Evolutionary conservation across 495 filamentous ascomycete genomes (phyloP).

Genomic region (Beverwykella pulmonaria): DNA sequence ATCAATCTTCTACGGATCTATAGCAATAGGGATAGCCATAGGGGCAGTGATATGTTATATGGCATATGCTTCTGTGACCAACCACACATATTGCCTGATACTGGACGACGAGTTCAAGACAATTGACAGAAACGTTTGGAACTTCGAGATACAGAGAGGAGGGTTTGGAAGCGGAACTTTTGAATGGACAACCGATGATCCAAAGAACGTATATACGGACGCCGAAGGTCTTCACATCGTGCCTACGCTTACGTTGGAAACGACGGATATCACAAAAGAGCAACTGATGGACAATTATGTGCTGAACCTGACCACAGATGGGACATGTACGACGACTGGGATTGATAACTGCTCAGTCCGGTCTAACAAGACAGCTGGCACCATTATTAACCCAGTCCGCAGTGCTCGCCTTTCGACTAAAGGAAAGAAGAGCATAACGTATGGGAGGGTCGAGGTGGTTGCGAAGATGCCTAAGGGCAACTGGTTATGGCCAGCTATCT

Average conservation of each 20-base stretch:
- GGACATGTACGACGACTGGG: constrained; percentile 43
- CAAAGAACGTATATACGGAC: constrained; percentile 49
- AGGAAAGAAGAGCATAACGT: constrained; percentile 48
- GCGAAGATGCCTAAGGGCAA: constrained; percentile 51
- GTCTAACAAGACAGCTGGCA: constrained; percentile 45
- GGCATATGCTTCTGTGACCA: constrained; percentile 31
- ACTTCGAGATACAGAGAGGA: constrained; percentile 47
- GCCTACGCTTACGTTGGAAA: constrained; percentile 50
- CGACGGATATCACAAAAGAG: constrained; percentile 43
- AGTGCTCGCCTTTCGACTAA: constrained; percentile 49
- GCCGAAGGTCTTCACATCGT: constrained; percentile 51
- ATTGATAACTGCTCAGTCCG: constrained; percentile 40
- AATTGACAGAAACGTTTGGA: constrained; percentile 46
- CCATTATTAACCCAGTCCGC: constrained; percentile 49
- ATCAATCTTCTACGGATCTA: constrained; percentile 34
- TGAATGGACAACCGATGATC: constrained; percentile 52
- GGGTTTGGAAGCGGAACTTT: constrained; percentile 52
- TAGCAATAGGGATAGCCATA: constrained; percentile 25
- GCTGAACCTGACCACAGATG: constrained; percentile 47
- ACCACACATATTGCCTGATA: constrained; percentile 45
- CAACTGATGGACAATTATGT: constrained; percentile 42
- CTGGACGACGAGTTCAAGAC: constrained; percentile 49
- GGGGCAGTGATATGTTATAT: constrained; percentile 35
- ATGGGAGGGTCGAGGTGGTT: constrained; percentile 51
- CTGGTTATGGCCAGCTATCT: constrained; percentile 54